These are phyloP conservation scores for Meira miltonrushii DNA, from an alignment of 1,284 basidiomycete species.

Conservation along the genomic window DNA sequence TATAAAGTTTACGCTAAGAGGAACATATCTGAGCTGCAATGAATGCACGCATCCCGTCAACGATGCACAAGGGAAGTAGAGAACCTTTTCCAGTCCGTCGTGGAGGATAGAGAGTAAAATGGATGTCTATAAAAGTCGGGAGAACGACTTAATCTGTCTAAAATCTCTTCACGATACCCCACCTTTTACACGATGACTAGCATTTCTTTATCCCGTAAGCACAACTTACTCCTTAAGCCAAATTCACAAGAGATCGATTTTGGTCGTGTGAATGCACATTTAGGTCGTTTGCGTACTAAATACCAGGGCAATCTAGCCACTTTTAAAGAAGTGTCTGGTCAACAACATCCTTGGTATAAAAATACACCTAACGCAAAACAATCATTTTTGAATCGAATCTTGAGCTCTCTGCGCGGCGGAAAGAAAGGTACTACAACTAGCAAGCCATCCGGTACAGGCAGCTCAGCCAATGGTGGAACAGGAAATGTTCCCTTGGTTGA, in stretches of 20 bases:
- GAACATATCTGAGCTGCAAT: too few species aligned
- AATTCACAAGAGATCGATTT: constrained; percentile 29
- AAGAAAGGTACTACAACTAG: too few species aligned
- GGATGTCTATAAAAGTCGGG: too few species aligned
- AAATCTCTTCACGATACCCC: neutral
- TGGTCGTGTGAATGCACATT: constrained; percentile 29
- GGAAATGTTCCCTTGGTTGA: constrained; percentile 38
- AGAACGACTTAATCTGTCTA: too few species aligned
- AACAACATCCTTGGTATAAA: constrained; percentile 19
- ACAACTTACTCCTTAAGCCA: constrained; percentile 17
- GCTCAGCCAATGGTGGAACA: constrained; percentile 17
- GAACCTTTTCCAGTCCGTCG: too few species aligned
- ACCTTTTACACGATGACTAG: constrained; percentile 11
- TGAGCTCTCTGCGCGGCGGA: too few species aligned
- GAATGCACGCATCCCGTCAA: too few species aligned
- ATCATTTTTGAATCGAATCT: neutral
- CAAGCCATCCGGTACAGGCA: too few species aligned
- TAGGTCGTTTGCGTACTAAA: constrained; percentile 29
- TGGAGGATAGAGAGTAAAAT: too few species aligned
- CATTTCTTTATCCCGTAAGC: constrained; percentile 30
- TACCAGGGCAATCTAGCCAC: constrained; percentile 23
- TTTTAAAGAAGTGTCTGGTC: constrained; percentile 32
- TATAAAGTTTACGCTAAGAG: too few species aligned
- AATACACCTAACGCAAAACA: neutral
- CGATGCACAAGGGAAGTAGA: too few species aligned